Evolutionary conservation across 2,329 filamentous ascomycete genomes (phyloP).

Genomic region (Xylaria sp.): DNA sequence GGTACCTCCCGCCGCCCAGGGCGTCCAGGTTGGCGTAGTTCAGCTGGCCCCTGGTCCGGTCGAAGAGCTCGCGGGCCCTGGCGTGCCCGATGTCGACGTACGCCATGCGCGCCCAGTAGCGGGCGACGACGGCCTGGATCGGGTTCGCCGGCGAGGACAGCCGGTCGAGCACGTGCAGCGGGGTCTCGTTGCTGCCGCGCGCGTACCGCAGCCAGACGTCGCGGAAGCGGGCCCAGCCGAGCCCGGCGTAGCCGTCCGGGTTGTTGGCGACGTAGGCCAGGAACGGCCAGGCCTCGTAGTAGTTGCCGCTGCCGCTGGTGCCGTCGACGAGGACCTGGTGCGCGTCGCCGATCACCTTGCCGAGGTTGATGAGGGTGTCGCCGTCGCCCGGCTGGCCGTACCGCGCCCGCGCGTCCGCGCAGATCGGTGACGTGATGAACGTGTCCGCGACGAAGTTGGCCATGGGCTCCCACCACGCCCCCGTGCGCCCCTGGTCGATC

Average conservation of each 20-base stretch:
- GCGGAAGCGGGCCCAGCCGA: conserved; percentile 46
- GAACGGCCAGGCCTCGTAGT: conserved; percentile 57
- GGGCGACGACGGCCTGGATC: conserved; percentile 46
- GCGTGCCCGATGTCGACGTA: conserved; percentile 53
- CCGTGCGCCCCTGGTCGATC: conserved; percentile 49
- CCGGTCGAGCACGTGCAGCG: conserved; percentile 49
- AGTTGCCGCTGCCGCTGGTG: conserved; percentile 45
- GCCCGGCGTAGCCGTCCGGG: conserved; percentile 45
- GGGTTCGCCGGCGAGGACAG: conserved; percentile 38
- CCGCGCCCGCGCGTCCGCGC: conserved; percentile 42
- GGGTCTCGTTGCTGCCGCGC: conserved; percentile 51
- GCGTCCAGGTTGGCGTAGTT: conserved; percentile 49
- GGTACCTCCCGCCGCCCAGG: conserved; percentile 42
- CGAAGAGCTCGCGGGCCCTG: conserved; percentile 43
- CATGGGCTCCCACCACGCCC: conserved; percentile 55
- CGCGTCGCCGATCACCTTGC: conserved; percentile 50
- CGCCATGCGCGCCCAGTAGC: conserved; percentile 58
- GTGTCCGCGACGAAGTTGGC: conserved; percentile 55
- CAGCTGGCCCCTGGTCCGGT: conserved; percentile 38
- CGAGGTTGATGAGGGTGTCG: conserved; percentile 45
- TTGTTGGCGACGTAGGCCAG: conserved; percentile 52
- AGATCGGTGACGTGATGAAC: conserved; percentile 49
- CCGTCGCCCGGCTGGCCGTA: conserved; percentile 40
- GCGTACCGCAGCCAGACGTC: conserved; percentile 49
- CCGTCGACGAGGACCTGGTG: conserved; percentile 54